Conservation (phyloP, 2,329 filamentous ascomycete species). For the Aspergillus ochraceoroseus region DNA sequence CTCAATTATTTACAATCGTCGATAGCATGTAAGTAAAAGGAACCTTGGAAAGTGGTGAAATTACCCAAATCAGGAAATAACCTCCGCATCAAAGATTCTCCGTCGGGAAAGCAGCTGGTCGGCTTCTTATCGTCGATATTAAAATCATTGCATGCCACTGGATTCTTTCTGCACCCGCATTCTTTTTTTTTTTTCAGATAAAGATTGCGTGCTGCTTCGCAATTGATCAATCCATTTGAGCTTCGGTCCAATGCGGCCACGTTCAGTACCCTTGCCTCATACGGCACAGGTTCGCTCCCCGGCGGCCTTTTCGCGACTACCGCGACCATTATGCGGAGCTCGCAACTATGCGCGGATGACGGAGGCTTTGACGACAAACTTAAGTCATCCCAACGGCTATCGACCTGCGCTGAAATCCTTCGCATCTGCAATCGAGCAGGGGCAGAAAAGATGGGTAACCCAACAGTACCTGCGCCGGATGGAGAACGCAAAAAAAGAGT, state of each 20-base stretch:
- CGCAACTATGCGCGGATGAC: slow-evolving; percentile 26
- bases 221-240: slow-evolving; percentile 6
- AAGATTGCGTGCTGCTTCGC: neutral
- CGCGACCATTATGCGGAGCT: slow-evolving; percentile 19
- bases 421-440: neutral
- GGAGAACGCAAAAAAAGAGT: slow-evolving; percentile 40
- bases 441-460: slow-evolving; percentile 38
- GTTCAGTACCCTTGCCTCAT: slow-evolving; percentile 20
- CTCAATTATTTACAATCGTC: too few relatives aligned
- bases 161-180: neutral
- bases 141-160: slow-evolving; percentile 1
- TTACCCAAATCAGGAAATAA: slow-evolving; percentile 1
- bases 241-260: slow-evolving; percentile 28
- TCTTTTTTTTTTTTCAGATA: neutral
- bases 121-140: slow-evolving; percentile 20
- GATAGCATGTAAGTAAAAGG: too few relatives aligned
- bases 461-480: slow-evolving; percentile 35
- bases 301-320: slow-evolving; percentile 5
- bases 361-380: slow-evolving; percentile 17
- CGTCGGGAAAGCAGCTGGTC: slow-evolving; percentile 13
- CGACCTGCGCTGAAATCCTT: slow-evolving; percentile 15
- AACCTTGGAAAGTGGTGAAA: neutral
- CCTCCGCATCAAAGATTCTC: slow-evolving; percentile 26
- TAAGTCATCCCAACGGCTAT: slow-evolving; percentile 12
- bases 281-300: slow-evolving; percentile 23